Percentiles rank a stretch among this genome's conserved stretches.
These are phyloP conservation scores for Prunus mira DNA, from an alignment of 306 rosid genomes.

Conservation along the genomic window DNA sequence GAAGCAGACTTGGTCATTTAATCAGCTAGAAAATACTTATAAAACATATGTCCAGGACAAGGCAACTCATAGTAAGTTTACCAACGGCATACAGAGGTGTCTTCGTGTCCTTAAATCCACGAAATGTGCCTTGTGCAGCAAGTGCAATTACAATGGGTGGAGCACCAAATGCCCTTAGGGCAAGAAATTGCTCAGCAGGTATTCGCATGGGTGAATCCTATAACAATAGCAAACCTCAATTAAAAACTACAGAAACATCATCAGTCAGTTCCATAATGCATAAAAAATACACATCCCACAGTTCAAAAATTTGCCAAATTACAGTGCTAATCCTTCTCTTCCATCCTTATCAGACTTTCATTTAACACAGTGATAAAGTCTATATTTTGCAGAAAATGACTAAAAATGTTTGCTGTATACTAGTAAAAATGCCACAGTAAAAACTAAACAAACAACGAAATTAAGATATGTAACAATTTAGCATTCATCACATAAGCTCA, in stretches of 20 bases:
- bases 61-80: conserved; percentile 26
- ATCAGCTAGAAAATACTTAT: conserved; percentile 2
- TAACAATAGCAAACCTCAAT: conserved; percentile 5
- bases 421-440: not conserved
- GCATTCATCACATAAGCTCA: not conserved
- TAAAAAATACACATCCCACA: not conserved
- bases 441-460: not conserved
- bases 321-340: not conserved
- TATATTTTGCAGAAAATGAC: not conserved
- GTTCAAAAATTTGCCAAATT: not conserved
- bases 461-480: not conserved
- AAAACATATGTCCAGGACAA: not conserved
- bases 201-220: conserved; percentile 86
- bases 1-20: conserved; percentile 25
- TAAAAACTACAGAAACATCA: not conserved
- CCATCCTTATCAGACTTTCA: not conserved
- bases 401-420: not conserved
- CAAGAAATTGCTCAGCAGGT: conserved; percentile 86
- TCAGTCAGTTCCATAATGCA: not conserved
- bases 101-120: conserved; percentile 90
- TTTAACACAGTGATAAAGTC: not conserved
- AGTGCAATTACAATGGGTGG: conserved; percentile 84
- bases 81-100: conserved; percentile 89
- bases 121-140: conserved; percentile 95
- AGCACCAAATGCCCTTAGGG: conserved; percentile 87